Conservation (phyloP, 208 protist genomes). For the Trichomonas vaginalis region DNA sequence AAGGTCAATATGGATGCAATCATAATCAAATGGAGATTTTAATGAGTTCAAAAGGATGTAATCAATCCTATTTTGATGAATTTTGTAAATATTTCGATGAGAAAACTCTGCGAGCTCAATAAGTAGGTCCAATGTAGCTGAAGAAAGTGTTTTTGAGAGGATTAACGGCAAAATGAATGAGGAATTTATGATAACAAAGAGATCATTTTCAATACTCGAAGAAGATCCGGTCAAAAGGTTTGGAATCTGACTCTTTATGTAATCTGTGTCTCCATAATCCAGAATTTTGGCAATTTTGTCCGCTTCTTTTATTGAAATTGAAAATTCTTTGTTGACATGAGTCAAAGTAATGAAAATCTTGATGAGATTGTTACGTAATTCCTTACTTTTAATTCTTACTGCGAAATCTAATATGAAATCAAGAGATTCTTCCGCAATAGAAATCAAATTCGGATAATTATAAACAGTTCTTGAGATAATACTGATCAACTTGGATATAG, state of each 20-base stretch:
- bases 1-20: not conserved
- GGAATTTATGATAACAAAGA: not conserved
- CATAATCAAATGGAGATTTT: not conserved
- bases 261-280: not conserved
- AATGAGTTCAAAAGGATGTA: not conserved
- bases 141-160: not conserved
- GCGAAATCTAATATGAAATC: not conserved
- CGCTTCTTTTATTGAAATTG: not conserved
- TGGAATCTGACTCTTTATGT: not conserved
- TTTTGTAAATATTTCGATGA: not conserved
- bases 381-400: not conserved
- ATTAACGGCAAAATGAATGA: not conserved
- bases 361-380: not conserved
- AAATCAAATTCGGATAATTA: not conserved
- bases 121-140: not conserved
- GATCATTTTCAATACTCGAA: not conserved
- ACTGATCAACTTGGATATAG: not conserved
- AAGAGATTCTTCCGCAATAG: not conserved
- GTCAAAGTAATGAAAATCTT: not conserved
- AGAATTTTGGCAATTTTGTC: not conserved
- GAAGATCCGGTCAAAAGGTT: not conserved
- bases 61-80: not conserved
- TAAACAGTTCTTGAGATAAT: not conserved
- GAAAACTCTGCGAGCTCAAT: not conserved
- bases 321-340: not conserved